Evolutionary conservation across 169 alveolate genomes (phyloP).

Genomic region (Plasmodium relictum): DNA sequence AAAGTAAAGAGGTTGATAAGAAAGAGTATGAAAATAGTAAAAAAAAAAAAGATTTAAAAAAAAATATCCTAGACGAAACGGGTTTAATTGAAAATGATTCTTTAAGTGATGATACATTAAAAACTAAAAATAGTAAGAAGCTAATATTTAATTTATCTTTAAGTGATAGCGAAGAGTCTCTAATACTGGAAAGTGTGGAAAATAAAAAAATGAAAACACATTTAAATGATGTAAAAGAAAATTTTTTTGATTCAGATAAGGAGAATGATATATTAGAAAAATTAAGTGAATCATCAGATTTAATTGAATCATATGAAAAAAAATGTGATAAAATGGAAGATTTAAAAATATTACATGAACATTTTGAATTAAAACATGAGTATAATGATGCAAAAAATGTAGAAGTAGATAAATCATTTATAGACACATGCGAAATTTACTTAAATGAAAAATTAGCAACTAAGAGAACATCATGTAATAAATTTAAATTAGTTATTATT

Average conservation of each 20-base stretch:
- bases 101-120: neutral
- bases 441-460: constrained; percentile 20
- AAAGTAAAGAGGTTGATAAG: neutral
- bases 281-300: neutral
- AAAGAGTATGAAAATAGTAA: neutral
- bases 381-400: neutral
- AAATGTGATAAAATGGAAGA: constrained; percentile 4
- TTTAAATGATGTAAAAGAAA: neutral
- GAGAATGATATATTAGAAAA: neutral
- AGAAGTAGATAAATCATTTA: constrained; percentile 25
- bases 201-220: neutral
- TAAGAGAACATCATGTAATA: neutral
- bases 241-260: neutral
- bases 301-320: neutral
- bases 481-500: constrained; percentile 27
- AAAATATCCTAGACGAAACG: neutral
- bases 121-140: constrained; percentile 17
- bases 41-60: constrained; percentile 4
- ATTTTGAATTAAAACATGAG: neutral
- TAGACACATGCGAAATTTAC: constrained; percentile 42
- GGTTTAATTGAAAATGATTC: neutral
- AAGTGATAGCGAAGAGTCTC: constrained; percentile 7
- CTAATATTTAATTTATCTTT: constrained; percentile 47
- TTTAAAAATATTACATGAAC: neutral
- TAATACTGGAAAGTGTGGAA: neutral